phyloP scores from a whole-genome alignment of 176 grass and related monocot genomes.

The Aechmea fasciata region DNA sequence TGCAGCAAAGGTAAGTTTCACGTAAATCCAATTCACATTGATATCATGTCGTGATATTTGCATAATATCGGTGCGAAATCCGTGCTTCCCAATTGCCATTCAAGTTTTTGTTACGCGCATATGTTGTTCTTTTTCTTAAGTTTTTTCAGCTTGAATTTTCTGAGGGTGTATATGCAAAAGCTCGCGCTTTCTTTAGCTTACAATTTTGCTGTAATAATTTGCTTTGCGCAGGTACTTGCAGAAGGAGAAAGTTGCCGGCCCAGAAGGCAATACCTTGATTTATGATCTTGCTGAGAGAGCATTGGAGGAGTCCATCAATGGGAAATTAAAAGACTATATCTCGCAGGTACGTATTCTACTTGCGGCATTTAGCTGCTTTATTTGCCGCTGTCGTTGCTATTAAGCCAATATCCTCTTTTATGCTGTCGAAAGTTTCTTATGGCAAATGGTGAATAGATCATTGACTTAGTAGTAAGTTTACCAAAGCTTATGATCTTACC shows the following conservation, averaged over 20 bases:
- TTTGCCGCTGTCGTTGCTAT: not conserved
- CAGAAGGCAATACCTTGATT: conserved; percentile 62
- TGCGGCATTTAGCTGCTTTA: conserved; percentile 3
- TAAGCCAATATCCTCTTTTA: no score
- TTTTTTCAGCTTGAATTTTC: no score
- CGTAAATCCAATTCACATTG: not conserved
- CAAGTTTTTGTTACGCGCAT: no score
- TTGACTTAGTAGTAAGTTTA: no score
- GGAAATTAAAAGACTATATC: conserved; percentile 66
- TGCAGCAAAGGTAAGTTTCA: conserved; percentile 62
- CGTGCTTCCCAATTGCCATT: no score
- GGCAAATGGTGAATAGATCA: no score
- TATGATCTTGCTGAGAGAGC: conserved; percentile 92
- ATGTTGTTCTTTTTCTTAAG: no score
- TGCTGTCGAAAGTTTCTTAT: not conserved
- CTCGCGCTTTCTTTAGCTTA: not conserved
- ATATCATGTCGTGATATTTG: no score
- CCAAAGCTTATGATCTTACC: no score
- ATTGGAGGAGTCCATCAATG: conserved; percentile 53
- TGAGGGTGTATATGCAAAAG: not conserved
- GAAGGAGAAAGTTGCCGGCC: conserved; percentile 76
- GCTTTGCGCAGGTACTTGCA: conserved; percentile 51
- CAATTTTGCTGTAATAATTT: conserved; percentile 9
- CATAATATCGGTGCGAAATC: no score
- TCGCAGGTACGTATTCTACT: conserved; percentile 36